A percentile compares a stretch with the other conserved stretches of the same genome.
These are phyloP conservation scores for Hibiscus trionum DNA, from an alignment of 345 rosid genomes.

Conservation along the genomic window DNA sequence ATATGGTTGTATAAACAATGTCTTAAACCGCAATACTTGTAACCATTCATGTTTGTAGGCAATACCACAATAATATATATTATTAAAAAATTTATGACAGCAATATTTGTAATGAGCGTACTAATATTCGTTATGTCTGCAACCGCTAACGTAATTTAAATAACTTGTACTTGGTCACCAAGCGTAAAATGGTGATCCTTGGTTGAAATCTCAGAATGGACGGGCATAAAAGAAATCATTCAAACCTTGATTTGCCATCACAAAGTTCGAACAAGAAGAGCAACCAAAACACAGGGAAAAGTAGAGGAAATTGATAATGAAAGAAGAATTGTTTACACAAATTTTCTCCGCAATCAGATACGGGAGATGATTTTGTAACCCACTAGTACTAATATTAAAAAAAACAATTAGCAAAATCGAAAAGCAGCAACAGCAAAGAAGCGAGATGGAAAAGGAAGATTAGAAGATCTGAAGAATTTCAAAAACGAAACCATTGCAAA, in stretches of 20 bases:
- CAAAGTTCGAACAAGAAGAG: not conserved
- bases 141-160: too few relatives aligned
- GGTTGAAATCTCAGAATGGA: not conserved
- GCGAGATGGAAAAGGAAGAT: not conserved
- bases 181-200: not conserved
- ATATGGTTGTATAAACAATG: too few relatives aligned
- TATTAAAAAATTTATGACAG: too few relatives aligned
- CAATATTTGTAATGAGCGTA: too few relatives aligned
- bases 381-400: not conserved
- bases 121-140: too few relatives aligned
- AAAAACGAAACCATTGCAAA: slow-evolving; percentile 65
- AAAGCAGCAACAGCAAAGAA: not conserved
- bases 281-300: not conserved
- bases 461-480: slow-evolving; percentile 85
- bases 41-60: too few relatives aligned
- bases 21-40: too few relatives aligned
- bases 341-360: not conserved
- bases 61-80: too few relatives aligned
- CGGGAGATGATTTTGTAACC: not conserved
- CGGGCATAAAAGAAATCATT: not conserved
- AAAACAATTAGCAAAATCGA: not conserved
- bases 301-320: not conserved
- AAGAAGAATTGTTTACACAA: not conserved
- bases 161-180: too few relatives aligned
- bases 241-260: not conserved